These are phyloP conservation scores for Sequoiadendron giganteum DNA, from an alignment of 75 land plant species.

Conservation along the genomic window DNA sequence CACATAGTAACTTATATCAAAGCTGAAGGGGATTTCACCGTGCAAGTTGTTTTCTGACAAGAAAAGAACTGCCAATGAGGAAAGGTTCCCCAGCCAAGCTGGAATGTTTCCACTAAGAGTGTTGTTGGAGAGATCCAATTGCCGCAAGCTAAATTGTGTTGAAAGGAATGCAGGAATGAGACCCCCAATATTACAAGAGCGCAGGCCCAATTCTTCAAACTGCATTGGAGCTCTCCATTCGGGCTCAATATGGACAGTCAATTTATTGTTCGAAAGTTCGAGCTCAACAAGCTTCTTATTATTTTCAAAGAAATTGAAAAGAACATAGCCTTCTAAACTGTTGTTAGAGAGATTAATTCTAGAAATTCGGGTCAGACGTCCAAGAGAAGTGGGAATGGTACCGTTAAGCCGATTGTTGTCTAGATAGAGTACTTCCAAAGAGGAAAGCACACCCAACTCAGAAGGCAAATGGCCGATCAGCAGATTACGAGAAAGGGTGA, in stretches of 20 bases:
- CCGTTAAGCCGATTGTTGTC: background rate
- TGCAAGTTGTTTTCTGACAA: background rate
- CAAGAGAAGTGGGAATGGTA: too few relatives aligned
- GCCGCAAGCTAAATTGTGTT: background rate
- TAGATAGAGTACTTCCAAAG: background rate
- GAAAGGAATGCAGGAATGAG: background rate
- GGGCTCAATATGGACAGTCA: too few relatives aligned
- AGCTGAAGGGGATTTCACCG: background rate
- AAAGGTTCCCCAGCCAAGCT: background rate
- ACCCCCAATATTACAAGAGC: background rate
- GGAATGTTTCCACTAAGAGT: background rate
- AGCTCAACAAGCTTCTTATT: too few relatives aligned
- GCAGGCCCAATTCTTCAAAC: too few relatives aligned
- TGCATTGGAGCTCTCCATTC: too few relatives aligned
- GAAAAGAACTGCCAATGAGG: background rate
- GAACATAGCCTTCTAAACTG: too few relatives aligned
- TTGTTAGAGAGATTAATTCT: too few relatives aligned
- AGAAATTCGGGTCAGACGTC: too few relatives aligned
- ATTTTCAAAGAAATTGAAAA: too few relatives aligned
- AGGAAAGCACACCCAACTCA: background rate
- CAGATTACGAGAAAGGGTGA: background rate
- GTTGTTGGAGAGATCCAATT: background rate
- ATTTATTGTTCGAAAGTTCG: too few relatives aligned
- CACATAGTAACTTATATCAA: background rate
- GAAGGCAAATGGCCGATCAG: background rate